Conservation (phyloP, 495 filamentous ascomycete species). For the Penicillium daleae region DNA sequence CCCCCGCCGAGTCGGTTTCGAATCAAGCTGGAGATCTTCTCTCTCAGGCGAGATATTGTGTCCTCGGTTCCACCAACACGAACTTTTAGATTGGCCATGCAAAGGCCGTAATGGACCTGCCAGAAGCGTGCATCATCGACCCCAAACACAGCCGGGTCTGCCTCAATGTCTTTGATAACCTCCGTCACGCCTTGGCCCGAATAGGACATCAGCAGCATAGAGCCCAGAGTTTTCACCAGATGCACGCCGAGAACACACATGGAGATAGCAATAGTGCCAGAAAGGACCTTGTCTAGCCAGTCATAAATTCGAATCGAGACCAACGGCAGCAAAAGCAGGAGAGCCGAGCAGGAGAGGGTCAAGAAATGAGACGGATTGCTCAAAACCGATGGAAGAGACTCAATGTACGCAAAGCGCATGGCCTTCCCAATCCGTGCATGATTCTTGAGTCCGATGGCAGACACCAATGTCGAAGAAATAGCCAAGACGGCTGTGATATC, state of each 20-base stretch:
- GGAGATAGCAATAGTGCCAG: slow-evolving; percentile 72
- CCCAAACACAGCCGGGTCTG: slow-evolving; percentile 70
- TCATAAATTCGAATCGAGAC: slow-evolving; percentile 73
- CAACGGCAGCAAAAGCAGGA: slow-evolving; percentile 83
- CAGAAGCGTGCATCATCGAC: slow-evolving; percentile 93
- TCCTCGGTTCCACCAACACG: slow-evolving; percentile 68
- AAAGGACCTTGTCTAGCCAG: slow-evolving; percentile 82
- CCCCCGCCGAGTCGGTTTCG: slow-evolving; percentile 85
- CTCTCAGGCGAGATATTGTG: slow-evolving; percentile 67
- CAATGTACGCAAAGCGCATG: slow-evolving; percentile 80
- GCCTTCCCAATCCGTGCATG: slow-evolving; percentile 89
- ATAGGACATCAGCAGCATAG: slow-evolving; percentile 95
- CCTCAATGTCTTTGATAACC: slow-evolving; percentile 81
- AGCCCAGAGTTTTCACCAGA: slow-evolving; percentile 80
- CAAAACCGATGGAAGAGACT: slow-evolving; percentile 76
- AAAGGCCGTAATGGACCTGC: slow-evolving; percentile 97
- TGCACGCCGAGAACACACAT: slow-evolving; percentile 88
- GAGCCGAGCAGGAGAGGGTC: slow-evolving; percentile 78
- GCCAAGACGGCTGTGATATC: slow-evolving; percentile 84
- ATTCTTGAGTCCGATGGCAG: slow-evolving; percentile 85
- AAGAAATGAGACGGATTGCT: slow-evolving; percentile 94
- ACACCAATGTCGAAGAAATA: slow-evolving; percentile 85
- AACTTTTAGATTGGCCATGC: slow-evolving; percentile 92
- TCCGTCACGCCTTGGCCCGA: slow-evolving; percentile 67
- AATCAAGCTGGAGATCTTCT: slow-evolving; percentile 75